Conservation (phyloP, 768 basidiomycete genomes). For the Lentinula boryana region DNA sequence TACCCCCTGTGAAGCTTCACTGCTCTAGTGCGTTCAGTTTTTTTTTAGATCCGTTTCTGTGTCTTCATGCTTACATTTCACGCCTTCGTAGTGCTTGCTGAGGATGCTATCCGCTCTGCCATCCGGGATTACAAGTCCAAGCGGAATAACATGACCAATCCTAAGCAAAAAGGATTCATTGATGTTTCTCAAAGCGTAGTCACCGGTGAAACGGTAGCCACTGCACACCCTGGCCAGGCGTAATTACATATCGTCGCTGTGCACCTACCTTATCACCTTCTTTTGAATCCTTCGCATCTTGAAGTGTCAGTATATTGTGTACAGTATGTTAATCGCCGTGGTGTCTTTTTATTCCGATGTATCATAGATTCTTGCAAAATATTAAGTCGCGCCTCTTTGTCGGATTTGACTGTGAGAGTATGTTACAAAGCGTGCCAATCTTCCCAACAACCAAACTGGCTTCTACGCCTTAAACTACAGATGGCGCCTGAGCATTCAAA, state of each 20-base stretch:
- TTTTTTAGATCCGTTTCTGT: conserved; percentile 3
- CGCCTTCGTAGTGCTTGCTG: conserved; percentile 74
- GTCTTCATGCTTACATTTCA: conserved; percentile 4
- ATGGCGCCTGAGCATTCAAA: neutral
- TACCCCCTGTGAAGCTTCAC: conserved; percentile 95
- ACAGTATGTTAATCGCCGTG: neutral
- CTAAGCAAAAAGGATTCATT: conserved; percentile 59
- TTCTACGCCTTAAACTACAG: neutral
- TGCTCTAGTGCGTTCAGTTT: conserved; percentile 70
- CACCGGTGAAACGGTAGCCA: conserved; percentile 48
- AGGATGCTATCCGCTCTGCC: conserved; percentile 97
- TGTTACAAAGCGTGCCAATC: neutral
- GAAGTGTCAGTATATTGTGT: neutral
- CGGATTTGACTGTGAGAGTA: neutral
- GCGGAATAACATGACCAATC: conserved; percentile 46
- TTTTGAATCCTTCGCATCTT: neutral
- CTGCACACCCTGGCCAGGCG: conserved; percentile 39
- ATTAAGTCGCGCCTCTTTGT: neutral
- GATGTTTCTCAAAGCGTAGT: conserved; percentile 58
- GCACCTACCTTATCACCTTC: neutral
- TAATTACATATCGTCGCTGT: conserved; percentile 9
- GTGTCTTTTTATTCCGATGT: neutral
- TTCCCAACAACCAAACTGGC: neutral
- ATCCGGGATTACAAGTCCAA: conserved; percentile 95
- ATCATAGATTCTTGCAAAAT: neutral